Conservation (phyloP, 257 asterid species). For the Capsicum rhomboideum region DNA sequence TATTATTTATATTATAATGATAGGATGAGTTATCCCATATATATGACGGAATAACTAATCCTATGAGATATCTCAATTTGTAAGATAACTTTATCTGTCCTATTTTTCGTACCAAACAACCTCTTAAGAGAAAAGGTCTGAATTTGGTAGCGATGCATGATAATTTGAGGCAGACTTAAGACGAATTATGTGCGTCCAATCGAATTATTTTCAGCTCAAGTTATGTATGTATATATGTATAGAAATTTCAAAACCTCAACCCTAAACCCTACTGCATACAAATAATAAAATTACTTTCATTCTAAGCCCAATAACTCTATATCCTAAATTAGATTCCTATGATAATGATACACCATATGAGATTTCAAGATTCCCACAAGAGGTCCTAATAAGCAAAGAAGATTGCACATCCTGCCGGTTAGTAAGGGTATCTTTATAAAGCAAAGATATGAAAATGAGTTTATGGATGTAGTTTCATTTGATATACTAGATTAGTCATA, state of each 20-base stretch:
- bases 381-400: background rate
- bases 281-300: background rate
- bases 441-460: background rate
- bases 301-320: background rate
- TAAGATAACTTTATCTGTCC: too few relatives aligned
- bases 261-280: too few relatives aligned
- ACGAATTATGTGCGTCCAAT: background rate
- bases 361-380: background rate
- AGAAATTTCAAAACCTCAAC: background rate
- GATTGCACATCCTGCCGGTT: background rate
- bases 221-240: too few relatives aligned
- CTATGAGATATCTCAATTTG: too few relatives aligned
- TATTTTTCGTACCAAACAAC: too few relatives aligned
- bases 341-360: background rate
- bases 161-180: too few relatives aligned
- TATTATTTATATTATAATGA: too few relatives aligned
- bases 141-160: too few relatives aligned
- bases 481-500: background rate
- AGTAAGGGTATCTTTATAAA: background rate
- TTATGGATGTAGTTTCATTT: background rate
- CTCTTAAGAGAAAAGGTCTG: too few relatives aligned
- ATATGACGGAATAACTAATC: too few relatives aligned
- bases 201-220: background rate
- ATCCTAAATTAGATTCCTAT: background rate
- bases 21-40: too few relatives aligned